Conservation (phyloP, 208 protist species). For the Trypanosoma melophagium region DNA sequence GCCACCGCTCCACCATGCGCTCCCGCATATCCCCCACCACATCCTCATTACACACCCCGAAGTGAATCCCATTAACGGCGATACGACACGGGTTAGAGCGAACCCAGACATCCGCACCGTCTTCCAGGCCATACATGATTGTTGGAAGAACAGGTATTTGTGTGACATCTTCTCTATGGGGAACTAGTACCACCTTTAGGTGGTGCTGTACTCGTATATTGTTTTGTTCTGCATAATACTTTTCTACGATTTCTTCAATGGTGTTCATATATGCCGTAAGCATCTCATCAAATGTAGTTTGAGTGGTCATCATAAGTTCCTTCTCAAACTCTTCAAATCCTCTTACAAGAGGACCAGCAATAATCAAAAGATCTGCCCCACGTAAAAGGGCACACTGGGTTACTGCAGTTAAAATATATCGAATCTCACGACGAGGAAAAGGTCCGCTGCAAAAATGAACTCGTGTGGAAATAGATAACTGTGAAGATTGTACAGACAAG, state of each 20-base stretch:
- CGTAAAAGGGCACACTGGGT: conserved; percentile 61
- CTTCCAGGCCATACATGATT: conserved; percentile 73
- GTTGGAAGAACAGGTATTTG: conserved; percentile 80
- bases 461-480: conserved; percentile 27
- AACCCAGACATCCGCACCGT: conserved; percentile 60
- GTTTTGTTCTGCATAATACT: conserved; percentile 46
- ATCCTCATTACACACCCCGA: conserved; percentile 86
- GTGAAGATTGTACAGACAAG: conserved; percentile 13
- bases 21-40: conserved; percentile 70
- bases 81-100: conserved; percentile 85
- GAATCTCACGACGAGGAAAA: conserved; percentile 69
- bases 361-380: conserved; percentile 75
- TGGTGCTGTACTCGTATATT: conserved; percentile 32
- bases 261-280: conserved; percentile 60
- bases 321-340: conserved; percentile 68
- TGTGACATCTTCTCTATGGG: conserved; percentile 72
- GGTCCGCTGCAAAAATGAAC: conserved; percentile 89
- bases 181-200: conserved; percentile 73
- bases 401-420: conserved; percentile 48
- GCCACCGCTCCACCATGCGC: conserved; percentile 77
- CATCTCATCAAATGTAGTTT: conserved; percentile 65
- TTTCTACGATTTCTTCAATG: conserved; percentile 61
- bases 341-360: conserved; percentile 77
- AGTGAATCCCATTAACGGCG: conserved; percentile 72
- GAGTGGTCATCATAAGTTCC: conserved; percentile 38